Percentiles rank a stretch among this genome's conserved stretches.
Conservation (phyloP, 78 protist species). For the Chrysochromulina parva region DNA sequence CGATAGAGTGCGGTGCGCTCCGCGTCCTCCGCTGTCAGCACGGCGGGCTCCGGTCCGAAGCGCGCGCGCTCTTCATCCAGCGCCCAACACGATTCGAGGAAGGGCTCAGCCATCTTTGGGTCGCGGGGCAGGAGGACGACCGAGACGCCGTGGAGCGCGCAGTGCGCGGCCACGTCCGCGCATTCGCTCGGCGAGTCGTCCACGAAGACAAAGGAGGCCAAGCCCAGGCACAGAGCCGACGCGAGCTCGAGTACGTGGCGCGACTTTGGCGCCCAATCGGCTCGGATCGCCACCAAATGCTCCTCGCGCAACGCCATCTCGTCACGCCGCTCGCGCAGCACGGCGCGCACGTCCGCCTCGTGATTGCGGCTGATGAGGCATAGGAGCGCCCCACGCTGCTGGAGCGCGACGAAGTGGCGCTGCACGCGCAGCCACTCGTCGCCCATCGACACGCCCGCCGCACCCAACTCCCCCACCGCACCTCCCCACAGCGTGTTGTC, state of each 20-base stretch:
- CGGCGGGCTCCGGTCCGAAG: not conserved
- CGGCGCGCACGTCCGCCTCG: not conserved
- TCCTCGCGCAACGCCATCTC: not conserved
- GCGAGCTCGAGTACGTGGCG: not conserved
- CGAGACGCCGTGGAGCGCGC: not conserved
- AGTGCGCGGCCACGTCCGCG: conserved; percentile 4
- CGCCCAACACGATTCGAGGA: not conserved
- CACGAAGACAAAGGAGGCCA: not conserved
- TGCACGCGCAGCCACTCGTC: not conserved
- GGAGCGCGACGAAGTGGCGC: not conserved
- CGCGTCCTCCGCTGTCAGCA: not conserved
- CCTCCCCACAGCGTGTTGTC: conserved; percentile 39
- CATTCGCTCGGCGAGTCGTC: conserved; percentile 30
- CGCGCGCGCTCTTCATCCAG: not conserved
- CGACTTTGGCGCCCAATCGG: not conserved
- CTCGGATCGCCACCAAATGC: not conserved
- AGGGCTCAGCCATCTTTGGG: not conserved
- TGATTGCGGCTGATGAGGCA: conserved; percentile 2
- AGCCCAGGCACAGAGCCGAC: not conserved
- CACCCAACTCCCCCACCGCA: conserved; percentile 22
- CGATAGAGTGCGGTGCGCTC: conserved; percentile 5
- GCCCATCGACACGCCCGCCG: not conserved
- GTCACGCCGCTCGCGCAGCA: not conserved
- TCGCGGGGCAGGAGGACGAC: not conserved
- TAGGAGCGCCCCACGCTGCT: not conserved